Evolutionary conservation across 1,284 basidiomycete genomes (phyloP).

Genomic region (Vanrija sp.): DNA sequence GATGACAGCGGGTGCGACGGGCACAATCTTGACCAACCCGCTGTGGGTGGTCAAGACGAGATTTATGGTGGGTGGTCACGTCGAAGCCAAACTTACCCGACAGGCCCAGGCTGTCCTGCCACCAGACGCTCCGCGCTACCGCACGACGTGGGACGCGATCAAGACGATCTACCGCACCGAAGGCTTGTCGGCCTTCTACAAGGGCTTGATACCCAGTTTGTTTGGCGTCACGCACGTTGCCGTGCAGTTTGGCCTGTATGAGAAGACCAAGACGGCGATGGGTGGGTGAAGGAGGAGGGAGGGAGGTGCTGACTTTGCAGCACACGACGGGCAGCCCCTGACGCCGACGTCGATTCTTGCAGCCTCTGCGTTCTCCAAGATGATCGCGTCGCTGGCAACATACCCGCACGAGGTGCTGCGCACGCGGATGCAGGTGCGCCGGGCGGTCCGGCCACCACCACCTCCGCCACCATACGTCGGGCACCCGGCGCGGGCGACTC

Average conservation of each 20-base stretch:
- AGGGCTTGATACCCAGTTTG: conserved; percentile 80
- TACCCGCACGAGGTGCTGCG: conserved; percentile 95
- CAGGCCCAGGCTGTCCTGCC: conserved; percentile 56
- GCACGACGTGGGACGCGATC: conserved; percentile 82
- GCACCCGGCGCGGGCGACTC: neutral
- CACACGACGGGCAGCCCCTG: conserved; percentile 54
- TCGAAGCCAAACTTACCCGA: neutral
- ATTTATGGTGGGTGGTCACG: conserved; percentile 71
- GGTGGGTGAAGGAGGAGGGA: conserved; percentile 55
- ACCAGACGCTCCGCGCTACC: conserved; percentile 67
- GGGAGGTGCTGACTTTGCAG: conserved; percentile 14
- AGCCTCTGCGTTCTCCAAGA: conserved; percentile 85
- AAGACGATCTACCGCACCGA: conserved; percentile 79
- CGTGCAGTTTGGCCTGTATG: conserved; percentile 94
- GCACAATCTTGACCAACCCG: conserved; percentile 86
- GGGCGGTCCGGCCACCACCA: neutral
- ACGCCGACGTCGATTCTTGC: conserved; percentile 67
- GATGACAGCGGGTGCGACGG: conserved; percentile 84
- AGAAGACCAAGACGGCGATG: conserved; percentile 76
- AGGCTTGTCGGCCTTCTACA: conserved; percentile 81
- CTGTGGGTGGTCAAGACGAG: conserved; percentile 96
- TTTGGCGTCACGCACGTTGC: conserved; percentile 88
- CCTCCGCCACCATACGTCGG: neutral
- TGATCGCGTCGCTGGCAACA: conserved; percentile 87
- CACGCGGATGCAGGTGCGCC: conserved; percentile 74